phyloP scores from a whole-genome alignment of 768 basidiomycete species.

The Boletus pseudopeckii region DNA sequence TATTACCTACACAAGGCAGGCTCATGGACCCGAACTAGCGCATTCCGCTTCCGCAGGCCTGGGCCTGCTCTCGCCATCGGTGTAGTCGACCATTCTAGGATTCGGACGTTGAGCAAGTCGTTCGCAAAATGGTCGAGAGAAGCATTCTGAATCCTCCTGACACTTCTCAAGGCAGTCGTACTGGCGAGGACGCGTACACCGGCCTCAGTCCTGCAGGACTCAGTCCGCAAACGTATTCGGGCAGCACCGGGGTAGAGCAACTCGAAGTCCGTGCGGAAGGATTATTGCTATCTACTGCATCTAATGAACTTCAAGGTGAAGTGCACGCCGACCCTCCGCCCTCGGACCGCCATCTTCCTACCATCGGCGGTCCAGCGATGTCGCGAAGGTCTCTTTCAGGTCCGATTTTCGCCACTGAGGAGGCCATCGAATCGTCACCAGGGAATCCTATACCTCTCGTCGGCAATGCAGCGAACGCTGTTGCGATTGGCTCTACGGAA shows the following conservation, averaged over 20 bases:
- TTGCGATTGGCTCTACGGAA: not conserved
- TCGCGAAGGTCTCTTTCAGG: not conserved
- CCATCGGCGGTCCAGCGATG: not conserved
- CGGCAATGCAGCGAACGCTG: not conserved
- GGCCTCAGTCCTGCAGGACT: not conserved
- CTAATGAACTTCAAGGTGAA: not conserved
- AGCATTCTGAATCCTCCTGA: not conserved
- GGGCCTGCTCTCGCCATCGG: not conserved
- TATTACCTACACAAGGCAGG: constrained; percentile 4
- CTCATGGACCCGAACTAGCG: not conserved
- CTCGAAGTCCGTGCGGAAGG: not conserved
- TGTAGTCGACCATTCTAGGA: not conserved
- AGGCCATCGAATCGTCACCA: not conserved
- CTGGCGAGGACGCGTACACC: not conserved
- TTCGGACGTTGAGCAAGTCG: not conserved
- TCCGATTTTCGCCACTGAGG: not conserved
- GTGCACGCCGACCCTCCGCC: not conserved
- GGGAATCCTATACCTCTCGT: not conserved
- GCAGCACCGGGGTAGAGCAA: not conserved
- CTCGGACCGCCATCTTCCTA: not conserved
- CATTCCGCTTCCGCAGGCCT: not conserved
- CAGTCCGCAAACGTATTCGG: not conserved
- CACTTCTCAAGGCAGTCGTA: not conserved
- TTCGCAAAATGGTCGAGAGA: not conserved
- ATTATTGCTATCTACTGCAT: not conserved